Conservation (phyloP, 306 rosid species). For the Elaeagnus macrophylla region DNA sequence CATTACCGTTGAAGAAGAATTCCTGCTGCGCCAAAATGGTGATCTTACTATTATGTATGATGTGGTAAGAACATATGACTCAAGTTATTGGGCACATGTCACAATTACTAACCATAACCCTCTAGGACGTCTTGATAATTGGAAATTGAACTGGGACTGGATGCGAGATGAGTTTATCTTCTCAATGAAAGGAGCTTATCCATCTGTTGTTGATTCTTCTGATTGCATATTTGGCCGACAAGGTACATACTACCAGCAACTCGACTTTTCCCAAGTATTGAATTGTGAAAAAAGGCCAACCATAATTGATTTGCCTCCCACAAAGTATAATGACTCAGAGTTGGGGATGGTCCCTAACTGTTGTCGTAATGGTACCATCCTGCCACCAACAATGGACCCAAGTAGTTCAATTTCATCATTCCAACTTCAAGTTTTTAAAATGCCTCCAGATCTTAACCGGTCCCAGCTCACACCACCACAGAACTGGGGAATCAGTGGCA, state of each 20-base stretch:
- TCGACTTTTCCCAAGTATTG: conserved; percentile 68
- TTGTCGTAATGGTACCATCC: conserved; percentile 88
- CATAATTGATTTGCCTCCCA: conserved; percentile 70
- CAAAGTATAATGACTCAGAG: conserved; percentile 58
- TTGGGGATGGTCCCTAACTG: conserved; percentile 72
- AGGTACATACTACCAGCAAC: conserved; percentile 32
- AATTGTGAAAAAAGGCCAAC: conserved; percentile 77
- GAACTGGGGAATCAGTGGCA: conserved; percentile 74
- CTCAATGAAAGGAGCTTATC: conserved; percentile 91
- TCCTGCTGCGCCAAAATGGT: conserved; percentile 69
- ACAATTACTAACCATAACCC: conserved; percentile 72
- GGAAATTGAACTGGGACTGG: conserved; percentile 96
- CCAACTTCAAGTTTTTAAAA: conserved; percentile 78
- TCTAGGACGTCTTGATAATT: conserved; percentile 90
- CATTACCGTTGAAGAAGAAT: conserved; percentile 38
- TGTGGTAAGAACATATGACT: conserved; percentile 54
- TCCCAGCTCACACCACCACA: conserved; percentile 69
- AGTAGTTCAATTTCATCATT: conserved; percentile 65
- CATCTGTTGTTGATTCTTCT: conserved; percentile 65
- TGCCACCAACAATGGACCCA: conserved; percentile 78
- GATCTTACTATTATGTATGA: conserved; percentile 93
- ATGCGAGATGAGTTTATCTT: conserved; percentile 70
- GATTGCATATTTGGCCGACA: conserved; percentile 72
- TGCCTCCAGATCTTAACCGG: conserved; percentile 77
- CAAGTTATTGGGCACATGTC: conserved; percentile 76